These are phyloP conservation scores for Chlorella sp. DNA, from an alignment of 139 green algal species.

Conservation along the genomic window DNA sequence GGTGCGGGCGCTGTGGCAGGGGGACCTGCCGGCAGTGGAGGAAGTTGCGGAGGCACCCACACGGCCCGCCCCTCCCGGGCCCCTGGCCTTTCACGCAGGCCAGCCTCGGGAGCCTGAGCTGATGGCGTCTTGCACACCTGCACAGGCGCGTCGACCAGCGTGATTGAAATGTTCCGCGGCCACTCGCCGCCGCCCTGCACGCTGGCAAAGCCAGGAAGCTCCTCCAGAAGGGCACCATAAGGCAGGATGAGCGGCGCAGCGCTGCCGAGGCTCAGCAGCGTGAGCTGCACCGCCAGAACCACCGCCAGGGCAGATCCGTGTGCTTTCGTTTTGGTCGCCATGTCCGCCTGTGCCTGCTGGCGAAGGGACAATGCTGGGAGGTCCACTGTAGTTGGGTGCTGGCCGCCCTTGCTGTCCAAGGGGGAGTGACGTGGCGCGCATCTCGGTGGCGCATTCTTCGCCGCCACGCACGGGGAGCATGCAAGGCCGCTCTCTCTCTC, in stretches of 20 bases:
- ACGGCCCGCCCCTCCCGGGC: not conserved
- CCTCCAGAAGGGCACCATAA: not conserved
- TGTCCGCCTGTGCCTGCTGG: too few species aligned
- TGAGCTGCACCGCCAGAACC: too few species aligned
- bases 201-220: not conserved
- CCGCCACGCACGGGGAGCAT: too few species aligned
- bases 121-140: not conserved
- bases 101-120: not conserved
- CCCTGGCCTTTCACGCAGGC: not conserved
- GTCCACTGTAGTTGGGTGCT: too few species aligned
- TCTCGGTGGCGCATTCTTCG: too few species aligned
- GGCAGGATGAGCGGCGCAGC: not conserved
- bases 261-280: too few species aligned
- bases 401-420: too few species aligned
- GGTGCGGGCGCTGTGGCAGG: not conserved
- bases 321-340: too few species aligned
- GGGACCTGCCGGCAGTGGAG: not conserved
- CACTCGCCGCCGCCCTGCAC: not conserved
- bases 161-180: not conserved
- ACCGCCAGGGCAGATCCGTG: too few species aligned
- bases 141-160: not conserved
- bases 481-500: too few species aligned
- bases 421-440: too few species aligned
- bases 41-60: not conserved
- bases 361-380: too few species aligned